A percentile compares a stretch with the other conserved stretches of the same genome.
phyloP scores from a whole-genome alignment of 2,329 filamentous ascomycete species.

The Colletotrichum navitas region DNA sequence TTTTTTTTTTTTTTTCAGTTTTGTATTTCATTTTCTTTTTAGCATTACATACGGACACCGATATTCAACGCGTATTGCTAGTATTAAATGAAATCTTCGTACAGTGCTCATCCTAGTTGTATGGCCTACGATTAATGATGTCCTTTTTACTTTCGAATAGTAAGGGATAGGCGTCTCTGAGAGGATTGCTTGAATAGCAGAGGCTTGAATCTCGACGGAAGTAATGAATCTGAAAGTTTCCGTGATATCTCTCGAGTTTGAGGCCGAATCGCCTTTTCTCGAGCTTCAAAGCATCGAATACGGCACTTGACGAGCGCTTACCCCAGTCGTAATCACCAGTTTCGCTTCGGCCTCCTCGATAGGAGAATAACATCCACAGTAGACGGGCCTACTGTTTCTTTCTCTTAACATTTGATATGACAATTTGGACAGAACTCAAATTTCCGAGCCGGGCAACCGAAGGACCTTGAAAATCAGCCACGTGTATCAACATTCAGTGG shows the following conservation, averaged over 20 bases:
- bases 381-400: background rate
- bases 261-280: background rate
- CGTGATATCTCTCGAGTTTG: background rate
- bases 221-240: background rate
- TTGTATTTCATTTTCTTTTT: background rate
- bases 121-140: too few relatives aligned
- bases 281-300: background rate
- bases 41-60: accelerated
- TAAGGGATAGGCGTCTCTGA: background rate
- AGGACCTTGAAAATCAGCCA: background rate
- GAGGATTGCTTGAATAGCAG: background rate
- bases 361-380: background rate
- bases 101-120: background rate
- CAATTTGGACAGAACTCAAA: background rate
- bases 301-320: too few relatives aligned
- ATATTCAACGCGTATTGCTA: too few relatives aligned
- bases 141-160: background rate
- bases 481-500: background rate
- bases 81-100: background rate
- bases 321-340: background rate
- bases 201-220: background rate
- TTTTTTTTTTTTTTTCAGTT: background rate
- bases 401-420: background rate
- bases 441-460: background rate
- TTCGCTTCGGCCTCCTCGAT: too few relatives aligned